Evolutionary conservation across 1,284 basidiomycete species (phyloP).

Genomic region (Ustilago sp.): DNA sequence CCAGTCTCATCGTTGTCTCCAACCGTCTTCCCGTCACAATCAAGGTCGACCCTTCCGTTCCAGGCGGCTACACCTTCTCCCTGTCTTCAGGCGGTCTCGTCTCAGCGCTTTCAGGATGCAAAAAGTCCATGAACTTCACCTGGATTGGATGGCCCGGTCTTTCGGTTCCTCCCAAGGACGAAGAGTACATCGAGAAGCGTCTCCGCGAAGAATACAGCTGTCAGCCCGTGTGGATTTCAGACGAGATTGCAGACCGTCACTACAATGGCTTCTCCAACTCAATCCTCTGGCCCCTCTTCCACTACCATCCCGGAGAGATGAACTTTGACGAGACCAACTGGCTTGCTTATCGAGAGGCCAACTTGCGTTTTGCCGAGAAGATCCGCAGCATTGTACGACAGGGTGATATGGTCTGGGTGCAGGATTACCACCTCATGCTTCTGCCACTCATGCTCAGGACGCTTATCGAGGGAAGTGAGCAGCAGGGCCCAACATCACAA

Average conservation of each 20-base stretch:
- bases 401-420: slow-evolving; percentile 89
- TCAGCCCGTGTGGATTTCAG: slow-evolving; percentile 95
- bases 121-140: slow-evolving; percentile 67
- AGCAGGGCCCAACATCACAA: slow-evolving; percentile 71
- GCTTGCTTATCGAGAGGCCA: slow-evolving; percentile 97
- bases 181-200: slow-evolving; percentile 71
- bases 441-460: slow-evolving; percentile 92
- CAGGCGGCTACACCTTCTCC: slow-evolving; percentile 66
- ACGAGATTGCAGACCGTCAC: slow-evolving; percentile 95
- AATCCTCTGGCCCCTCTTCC: slow-evolving; percentile 98
- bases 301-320: slow-evolving; percentile 87
- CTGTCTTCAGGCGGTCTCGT: slow-evolving; percentile 68
- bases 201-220: slow-evolving; percentile 95
- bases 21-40: slow-evolving; percentile 82
- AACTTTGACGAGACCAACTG: slow-evolving; percentile 99
- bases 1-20: slow-evolving; percentile 89
- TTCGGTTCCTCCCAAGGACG: slow-evolving; percentile 56
- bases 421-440: slow-evolving; percentile 80
- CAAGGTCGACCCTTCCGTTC: slow-evolving; percentile 62
- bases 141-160: slow-evolving; percentile 70
- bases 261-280: slow-evolving; percentile 99
- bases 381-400: slow-evolving; percentile 85
- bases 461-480: slow-evolving; percentile 76
- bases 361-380: slow-evolving; percentile 90
- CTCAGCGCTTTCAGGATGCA: slow-evolving; percentile 66